These are phyloP conservation scores for Viola pubescens DNA, from an alignment of 441 rosid species.

Conservation along the genomic window DNA sequence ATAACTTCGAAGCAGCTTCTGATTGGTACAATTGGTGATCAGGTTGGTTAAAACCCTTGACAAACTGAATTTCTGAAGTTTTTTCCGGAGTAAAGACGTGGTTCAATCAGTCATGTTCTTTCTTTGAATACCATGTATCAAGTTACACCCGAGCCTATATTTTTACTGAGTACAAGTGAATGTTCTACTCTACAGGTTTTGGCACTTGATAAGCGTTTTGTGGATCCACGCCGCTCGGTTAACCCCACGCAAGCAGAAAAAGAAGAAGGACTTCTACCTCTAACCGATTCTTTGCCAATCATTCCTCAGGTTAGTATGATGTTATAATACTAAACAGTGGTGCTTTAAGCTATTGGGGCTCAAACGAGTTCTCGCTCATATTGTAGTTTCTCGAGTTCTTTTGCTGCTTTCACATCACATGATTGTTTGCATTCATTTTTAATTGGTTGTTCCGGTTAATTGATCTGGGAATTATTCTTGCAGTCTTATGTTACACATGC, in stretches of 20 bases:
- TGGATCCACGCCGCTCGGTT: slow-evolving; percentile 88
- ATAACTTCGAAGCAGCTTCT: slow-evolving; percentile 98
- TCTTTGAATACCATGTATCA: neutral
- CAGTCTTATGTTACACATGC: slow-evolving; percentile 86
- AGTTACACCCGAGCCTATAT: neutral
- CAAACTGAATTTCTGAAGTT: neutral
- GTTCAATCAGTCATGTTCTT: slow-evolving; percentile 2
- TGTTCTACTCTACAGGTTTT: slow-evolving; percentile 49
- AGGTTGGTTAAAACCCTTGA: slow-evolving; percentile 40
- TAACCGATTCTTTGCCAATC: slow-evolving; percentile 86
- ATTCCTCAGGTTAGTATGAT: slow-evolving; percentile 68
- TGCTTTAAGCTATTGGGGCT: neutral
- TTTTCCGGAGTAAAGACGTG: neutral
- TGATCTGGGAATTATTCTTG: slow-evolving; percentile 13
- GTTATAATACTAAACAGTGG: neutral
- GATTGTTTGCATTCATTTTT: neutral
- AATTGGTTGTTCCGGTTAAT: neutral
- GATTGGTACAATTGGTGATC: slow-evolving; percentile 86
- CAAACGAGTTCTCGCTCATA: neutral
- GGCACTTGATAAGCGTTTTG: slow-evolving; percentile 92
- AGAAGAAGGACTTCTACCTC: slow-evolving; percentile 95
- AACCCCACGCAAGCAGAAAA: slow-evolving; percentile 94
- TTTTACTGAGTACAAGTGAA: slow-evolving; percentile 12
- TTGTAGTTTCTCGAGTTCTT: too few species aligned
- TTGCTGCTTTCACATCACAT: neutral